Evolutionary conservation across 176 grass and related monocot species (phyloP).

Genomic region (Poa annua): DNA sequence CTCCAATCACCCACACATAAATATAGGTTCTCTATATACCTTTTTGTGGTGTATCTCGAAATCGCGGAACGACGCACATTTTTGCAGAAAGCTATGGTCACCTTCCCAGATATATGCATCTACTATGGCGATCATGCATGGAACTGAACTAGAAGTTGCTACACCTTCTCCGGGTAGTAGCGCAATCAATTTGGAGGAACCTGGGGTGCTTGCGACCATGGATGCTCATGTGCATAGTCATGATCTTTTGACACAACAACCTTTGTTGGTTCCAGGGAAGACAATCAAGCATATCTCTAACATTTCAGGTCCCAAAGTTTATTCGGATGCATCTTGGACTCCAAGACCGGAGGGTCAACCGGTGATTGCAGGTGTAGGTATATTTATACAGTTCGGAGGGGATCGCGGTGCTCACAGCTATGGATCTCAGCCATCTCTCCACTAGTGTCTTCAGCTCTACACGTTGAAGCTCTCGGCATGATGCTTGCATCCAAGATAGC

Average conservation of each 20-base stretch:
- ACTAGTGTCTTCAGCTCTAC: not conserved
- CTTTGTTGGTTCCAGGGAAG: not conserved
- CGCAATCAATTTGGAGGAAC: too few species aligned
- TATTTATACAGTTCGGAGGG: not conserved
- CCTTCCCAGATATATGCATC: not conserved
- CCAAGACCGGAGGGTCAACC: not conserved
- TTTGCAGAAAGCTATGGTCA: not conserved
- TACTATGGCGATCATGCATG: not conserved
- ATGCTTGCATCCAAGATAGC: not conserved
- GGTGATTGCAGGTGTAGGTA: not conserved
- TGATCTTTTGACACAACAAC: too few species aligned
- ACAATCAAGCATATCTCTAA: not conserved
- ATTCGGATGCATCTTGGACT: not conserved
- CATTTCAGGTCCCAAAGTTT: not conserved
- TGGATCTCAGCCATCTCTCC: not conserved
- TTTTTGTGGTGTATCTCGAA: not conserved
- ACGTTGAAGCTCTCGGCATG: not conserved
- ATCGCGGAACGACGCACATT: not conserved
- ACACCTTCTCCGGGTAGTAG: too few species aligned
- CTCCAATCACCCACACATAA: not conserved
- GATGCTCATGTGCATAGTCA: too few species aligned
- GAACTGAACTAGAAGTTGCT: too few species aligned
- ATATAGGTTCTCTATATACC: not conserved
- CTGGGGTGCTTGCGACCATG: too few species aligned
- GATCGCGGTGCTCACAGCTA: not conserved